A percentile compares a stretch with the other conserved stretches of the same genome.
Evolutionary conservation across 306 rosid genomes (phyloP).

Genomic region (Begonia masoniana): DNA sequence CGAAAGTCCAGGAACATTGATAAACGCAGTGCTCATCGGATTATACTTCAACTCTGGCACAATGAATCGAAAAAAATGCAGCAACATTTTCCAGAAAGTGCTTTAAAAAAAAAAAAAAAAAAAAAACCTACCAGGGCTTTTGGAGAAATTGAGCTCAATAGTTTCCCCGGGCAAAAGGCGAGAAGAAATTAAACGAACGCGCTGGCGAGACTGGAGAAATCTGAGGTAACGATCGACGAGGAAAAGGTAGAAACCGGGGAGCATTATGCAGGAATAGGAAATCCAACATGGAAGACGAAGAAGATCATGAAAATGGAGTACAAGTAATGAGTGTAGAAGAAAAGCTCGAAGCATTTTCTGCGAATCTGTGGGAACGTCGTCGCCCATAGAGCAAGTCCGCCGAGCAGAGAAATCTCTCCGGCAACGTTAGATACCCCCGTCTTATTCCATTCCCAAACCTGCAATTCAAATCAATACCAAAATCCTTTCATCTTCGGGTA

Average conservation of each 20-base stretch:
- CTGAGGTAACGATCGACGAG: constrained; percentile 59
- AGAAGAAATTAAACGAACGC: constrained; percentile 32
- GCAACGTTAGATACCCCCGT: constrained; percentile 40
- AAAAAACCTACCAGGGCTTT: constrained; percentile 28
- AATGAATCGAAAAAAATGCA: background rate
- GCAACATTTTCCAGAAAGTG: background rate
- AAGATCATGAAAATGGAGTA: constrained; percentile 52
- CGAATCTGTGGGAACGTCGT: constrained; percentile 47
- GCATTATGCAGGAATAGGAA: constrained; percentile 28
- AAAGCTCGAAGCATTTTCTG: constrained; percentile 52
- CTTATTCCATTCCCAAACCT: constrained; percentile 54
- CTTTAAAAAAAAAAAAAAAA: background rate
- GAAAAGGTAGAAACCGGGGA: constrained; percentile 79
- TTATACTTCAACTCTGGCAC: constrained; percentile 42
- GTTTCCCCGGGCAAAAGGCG: constrained; percentile 50
- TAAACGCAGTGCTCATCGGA: constrained; percentile 58
- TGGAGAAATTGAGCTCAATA: constrained; percentile 69
- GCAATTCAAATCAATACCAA: constrained; percentile 5
- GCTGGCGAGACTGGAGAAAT: constrained; percentile 40
- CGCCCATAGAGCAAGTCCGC: constrained; percentile 50
- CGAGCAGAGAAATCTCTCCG: constrained; percentile 50
- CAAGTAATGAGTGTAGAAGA: constrained; percentile 62
- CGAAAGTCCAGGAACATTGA: constrained; percentile 63
- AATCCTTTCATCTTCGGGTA: background rate
- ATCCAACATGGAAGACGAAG: constrained; percentile 68